A percentile compares a stretch with the other conserved stretches of the same genome.
phyloP scores from a whole-genome alignment of 139 green algal species.

The Desmodesmus armatus region DNA sequence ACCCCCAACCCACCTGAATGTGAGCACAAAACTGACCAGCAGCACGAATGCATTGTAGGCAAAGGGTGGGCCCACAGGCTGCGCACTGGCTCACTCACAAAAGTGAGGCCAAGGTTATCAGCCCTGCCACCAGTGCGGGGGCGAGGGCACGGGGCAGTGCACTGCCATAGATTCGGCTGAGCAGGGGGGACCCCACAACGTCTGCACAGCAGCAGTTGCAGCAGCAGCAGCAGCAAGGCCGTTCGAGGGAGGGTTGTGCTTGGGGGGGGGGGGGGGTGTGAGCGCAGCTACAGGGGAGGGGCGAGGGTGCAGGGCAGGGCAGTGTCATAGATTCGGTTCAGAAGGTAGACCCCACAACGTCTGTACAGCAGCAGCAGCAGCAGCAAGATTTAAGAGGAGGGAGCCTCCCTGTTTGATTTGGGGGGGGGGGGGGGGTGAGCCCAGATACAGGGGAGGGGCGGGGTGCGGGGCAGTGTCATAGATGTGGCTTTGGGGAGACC shows the following conservation, averaged over 20 bases:
- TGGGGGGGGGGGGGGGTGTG: too few species aligned
- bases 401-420: too few species aligned
- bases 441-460: background rate
- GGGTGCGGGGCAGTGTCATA: conserved; percentile 31
- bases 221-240: too few species aligned
- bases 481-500: background rate
- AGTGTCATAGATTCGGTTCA: background rate
- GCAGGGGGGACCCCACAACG: conserved; percentile 29
- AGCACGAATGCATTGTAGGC: conserved; percentile 48
- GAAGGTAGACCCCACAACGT: too few species aligned
- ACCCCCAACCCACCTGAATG: conserved; percentile 54
- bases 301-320: background rate
- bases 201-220: too few species aligned
- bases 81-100: background rate
- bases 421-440: too few species aligned
- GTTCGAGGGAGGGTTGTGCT: too few species aligned
- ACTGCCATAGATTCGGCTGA: conserved; percentile 22
- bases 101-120: conserved; percentile 13
- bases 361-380: too few species aligned
- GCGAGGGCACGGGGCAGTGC: conserved; percentile 24
- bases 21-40: conserved; percentile 51
- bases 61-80: conserved; percentile 50
- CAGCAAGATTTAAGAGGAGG: too few species aligned
- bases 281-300: too few species aligned
- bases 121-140: conserved; percentile 10